Percentiles rank a stretch among this genome's conserved stretches.
These are phyloP conservation scores for Xylaria telfairii DNA, from an alignment of 495 filamentous ascomycete species.

Conservation along the genomic window DNA sequence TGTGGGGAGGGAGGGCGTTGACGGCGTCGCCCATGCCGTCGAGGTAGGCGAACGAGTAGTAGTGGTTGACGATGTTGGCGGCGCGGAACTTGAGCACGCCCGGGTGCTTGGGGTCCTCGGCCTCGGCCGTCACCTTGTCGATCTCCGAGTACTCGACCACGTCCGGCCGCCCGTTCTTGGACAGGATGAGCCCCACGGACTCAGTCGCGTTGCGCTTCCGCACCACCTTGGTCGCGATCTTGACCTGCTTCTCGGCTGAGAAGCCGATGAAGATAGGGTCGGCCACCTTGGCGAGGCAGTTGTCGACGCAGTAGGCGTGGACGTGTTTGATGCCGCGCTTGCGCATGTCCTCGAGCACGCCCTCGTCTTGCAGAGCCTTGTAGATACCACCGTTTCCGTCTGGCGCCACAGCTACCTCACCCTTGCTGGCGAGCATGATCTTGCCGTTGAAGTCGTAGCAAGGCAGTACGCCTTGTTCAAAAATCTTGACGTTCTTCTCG, in stretches of 20 bases:
- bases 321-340: slow-evolving; percentile 91
- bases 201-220: slow-evolving; percentile 97
- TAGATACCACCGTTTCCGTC: slow-evolving; percentile 99
- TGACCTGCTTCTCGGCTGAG: slow-evolving; percentile 83
- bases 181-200: slow-evolving; percentile 91
- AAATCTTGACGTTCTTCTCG: slow-evolving; percentile 85
- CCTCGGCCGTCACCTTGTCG: slow-evolving; percentile 82
- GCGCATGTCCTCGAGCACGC: slow-evolving; percentile 87
- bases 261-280: slow-evolving; percentile 97
- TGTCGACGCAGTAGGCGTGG: slow-evolving; percentile 97
- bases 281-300: slow-evolving; percentile 97
- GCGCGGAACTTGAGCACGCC: slow-evolving; percentile 92
- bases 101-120: slow-evolving; percentile 81
- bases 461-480: slow-evolving; percentile 95
- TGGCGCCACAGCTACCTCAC: slow-evolving; percentile 93
- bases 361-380: slow-evolving; percentile 81
- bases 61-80: slow-evolving; percentile 99
- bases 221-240: slow-evolving; percentile 98
- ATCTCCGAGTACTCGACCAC: slow-evolving; percentile 99
- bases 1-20: slow-evolving; percentile 88
- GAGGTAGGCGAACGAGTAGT: slow-evolving; percentile 94
- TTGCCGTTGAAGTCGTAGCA: slow-evolving; percentile 98
- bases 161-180: slow-evolving; percentile 94
- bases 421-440: slow-evolving; percentile 91
- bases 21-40: slow-evolving; percentile 87